phyloP scores from a whole-genome alignment of 495 filamentous ascomycete species.

The Tuber umbilicatum region DNA sequence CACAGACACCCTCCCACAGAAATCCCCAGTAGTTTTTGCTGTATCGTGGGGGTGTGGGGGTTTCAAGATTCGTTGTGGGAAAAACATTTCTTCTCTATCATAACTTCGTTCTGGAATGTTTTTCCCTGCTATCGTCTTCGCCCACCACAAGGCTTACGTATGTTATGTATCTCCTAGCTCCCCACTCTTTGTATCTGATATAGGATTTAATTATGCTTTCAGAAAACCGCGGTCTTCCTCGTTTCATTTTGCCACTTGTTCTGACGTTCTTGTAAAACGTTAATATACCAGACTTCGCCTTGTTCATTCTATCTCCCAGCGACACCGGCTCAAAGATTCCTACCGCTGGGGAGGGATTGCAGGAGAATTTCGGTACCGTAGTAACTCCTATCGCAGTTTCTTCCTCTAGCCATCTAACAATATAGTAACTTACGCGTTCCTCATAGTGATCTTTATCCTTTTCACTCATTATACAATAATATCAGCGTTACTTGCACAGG shows the following conservation, averaged over 20 bases:
- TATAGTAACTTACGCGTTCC: background rate
- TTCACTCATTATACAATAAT: background rate
- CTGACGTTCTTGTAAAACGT: background rate
- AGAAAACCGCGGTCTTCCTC: background rate
- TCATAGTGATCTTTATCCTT: background rate
- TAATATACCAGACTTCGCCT: background rate
- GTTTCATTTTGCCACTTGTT: background rate
- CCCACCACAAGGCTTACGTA: background rate
- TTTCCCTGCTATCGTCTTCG: background rate
- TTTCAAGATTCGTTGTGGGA: background rate
- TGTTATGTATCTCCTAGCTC: background rate
- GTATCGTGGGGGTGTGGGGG: background rate
- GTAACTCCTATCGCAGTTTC: background rate
- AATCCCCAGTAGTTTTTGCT: background rate
- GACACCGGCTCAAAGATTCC: background rate
- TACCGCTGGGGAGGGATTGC: background rate
- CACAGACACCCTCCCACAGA: background rate
- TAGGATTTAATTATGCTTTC: background rate
- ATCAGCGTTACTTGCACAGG: background rate
- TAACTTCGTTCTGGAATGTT: background rate
- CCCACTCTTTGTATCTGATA: background rate
- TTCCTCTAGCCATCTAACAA: background rate
- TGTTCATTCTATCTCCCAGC: background rate
- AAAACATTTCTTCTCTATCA: background rate
- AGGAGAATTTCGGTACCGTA: background rate